Base-by-base conservation (phyloP, 1,139 yeast species). In the Tardiomyces blankii region DNA sequence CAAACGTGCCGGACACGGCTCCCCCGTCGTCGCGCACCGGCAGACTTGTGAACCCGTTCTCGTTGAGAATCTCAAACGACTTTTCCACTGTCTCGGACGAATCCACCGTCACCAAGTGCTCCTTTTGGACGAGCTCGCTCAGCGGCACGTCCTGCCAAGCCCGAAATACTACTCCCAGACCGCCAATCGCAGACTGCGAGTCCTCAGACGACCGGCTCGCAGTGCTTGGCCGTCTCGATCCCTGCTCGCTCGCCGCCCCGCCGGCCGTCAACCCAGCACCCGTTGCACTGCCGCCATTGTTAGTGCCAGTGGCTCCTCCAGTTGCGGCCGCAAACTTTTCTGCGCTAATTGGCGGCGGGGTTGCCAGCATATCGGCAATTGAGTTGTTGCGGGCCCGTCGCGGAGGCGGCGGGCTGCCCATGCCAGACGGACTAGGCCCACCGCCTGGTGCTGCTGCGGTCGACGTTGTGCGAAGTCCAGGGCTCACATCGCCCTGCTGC, bases 361-460 rank as follows among this genome's bases (percentile, higher is more conserved):
- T 78, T n/a, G 87, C 78, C 43, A 85, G 69, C 65, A 85, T 64
- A 60, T 85, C 95, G 40, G 83, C 95, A 49, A 85, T 83, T n/a
- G 93, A 82, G 39, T 16, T 16, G 19, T 35, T n/a, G 13, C 39
- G 39, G 3, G 35, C 35, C 5, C 35, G 35, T 9, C 35, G n/a
- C 13, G 18, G 39, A 13, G 21, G 39, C 39, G 6, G 38, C 18
- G 18, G 39, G 39, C 39, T 35, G 19, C 12, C 39, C 19, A n/a
- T 28, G 6, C 32, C 32, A 13, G 14, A 28, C 13, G 32, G 13
- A 13, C 32, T 13, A 4, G 32, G 4, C 7, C 25, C 25, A 5
- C 7, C 7, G 4, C 25, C 25, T 21, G 25, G 25, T 11, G 12
- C 32, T 11, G 32, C 14, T 4, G 32, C 32, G 6, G 32, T 28